Base-by-base conservation (phyloP, 1,284 basidiomycete genomes). In the Ceratobasidium sp. region DNA sequence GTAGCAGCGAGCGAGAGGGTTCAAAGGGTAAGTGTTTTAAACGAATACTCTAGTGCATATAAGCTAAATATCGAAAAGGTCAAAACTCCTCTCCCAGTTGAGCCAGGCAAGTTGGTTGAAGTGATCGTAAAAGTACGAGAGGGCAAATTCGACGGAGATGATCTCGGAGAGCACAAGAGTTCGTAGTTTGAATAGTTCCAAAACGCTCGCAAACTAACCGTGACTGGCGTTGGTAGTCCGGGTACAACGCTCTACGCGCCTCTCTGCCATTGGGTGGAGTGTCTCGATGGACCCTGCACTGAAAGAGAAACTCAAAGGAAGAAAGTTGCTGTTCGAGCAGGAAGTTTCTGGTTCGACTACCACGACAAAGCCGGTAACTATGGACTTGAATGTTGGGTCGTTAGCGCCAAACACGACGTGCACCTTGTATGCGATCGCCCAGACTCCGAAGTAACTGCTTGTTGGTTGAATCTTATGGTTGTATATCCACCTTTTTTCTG, bases 231-330 rank as follows among this genome's bases (percentile, higher is more conserved):
- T 25, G 7, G 37, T 46, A 67, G 65, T 52, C 29, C 5, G 4
- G 19, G 19, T 29, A 2, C 49, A 13, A 37, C 65, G 15, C 19
- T 37, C 46, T 1, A 37, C 65, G 19, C 44, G 46, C 15, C 65
- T 67, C 17, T 34, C 49, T 3, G 65, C 65, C 37, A 52, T 67
- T 37, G 46, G 49, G 13, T 67, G 65, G 65, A 67, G 49, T 19
- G 29, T 37, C 15, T 32, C 65, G 3, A 67, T 11, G 25, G 49
- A 52, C 19, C 3, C 46, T n/a, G 22, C 11, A 1, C 32, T 54
- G 1, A 37, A 37, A 11, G 32, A 51, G 6, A 52, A 52, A 34
- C 1, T 52, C n/a, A 51, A n/a, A 11, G 19, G 29, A 15, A 34
- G 2, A 19, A 49, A 67, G 15, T 37, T 52, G 15, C 22, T 17